A percentile compares a stretch with the other conserved stretches of the same genome.
These are phyloP conservation scores for Akebia trifoliata DNA, from an alignment of 164 flowering plant species.

Conservation along the genomic window DNA sequence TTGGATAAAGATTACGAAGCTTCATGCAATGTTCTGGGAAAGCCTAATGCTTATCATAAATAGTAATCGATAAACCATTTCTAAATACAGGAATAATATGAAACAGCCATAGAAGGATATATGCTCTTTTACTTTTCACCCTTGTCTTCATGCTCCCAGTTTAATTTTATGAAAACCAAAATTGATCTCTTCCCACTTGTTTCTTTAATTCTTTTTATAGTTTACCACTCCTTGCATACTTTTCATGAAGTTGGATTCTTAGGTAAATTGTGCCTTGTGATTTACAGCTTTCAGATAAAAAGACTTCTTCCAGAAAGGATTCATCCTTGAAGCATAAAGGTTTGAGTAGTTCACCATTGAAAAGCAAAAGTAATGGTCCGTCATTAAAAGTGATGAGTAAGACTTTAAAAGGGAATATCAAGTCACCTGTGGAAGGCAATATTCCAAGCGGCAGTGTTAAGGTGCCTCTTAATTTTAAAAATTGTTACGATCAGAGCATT, in stretches of 20 bases:
- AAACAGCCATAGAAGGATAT: too few relatives aligned
- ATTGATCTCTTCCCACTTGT: too few relatives aligned
- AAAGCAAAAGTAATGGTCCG: constrained; percentile 22
- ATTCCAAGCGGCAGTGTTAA: constrained; percentile 27
- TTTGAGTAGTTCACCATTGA: constrained; percentile 21
- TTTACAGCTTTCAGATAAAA: constrained; percentile 26
- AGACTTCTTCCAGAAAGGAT: constrained; percentile 21
- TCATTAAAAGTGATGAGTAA: constrained; percentile 18
- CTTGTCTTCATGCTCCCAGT: too few relatives aligned
- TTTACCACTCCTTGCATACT: not conserved
- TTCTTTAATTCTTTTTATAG: not conserved
- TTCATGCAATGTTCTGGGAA: too few relatives aligned
- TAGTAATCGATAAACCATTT: too few relatives aligned
- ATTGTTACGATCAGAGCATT: constrained; percentile 21
- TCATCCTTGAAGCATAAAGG: constrained; percentile 14
- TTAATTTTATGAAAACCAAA: too few relatives aligned
- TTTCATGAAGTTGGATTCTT: too few relatives aligned
- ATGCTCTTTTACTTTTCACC: too few relatives aligned
- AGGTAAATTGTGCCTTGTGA: not conserved
- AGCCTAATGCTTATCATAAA: too few relatives aligned
- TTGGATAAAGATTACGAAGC: too few relatives aligned
- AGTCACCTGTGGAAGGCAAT: constrained; percentile 19
- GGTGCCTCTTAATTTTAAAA: constrained; percentile 27
- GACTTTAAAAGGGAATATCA: constrained; percentile 20
- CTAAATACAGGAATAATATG: too few relatives aligned